Conservation (phyloP, 345 rosid genomes). For the Euphorbia tirucalli region DNA sequence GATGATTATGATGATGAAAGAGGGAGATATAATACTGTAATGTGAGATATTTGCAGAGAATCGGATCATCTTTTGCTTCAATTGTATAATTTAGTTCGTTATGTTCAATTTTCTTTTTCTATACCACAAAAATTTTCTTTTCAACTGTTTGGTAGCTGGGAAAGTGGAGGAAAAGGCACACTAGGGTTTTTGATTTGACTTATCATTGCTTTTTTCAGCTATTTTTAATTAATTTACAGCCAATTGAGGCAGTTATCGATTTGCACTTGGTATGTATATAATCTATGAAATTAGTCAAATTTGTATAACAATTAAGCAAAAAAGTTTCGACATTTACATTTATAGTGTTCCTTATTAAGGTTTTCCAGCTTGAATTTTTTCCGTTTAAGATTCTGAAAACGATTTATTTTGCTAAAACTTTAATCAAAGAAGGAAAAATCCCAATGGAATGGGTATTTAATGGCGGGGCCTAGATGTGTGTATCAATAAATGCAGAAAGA, state of each 20-base stretch:
- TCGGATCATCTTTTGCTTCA: constrained; percentile 34
- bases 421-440: neutral
- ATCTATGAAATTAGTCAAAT: neutral
- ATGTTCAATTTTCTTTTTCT: neutral
- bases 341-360: neutral
- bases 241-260: neutral
- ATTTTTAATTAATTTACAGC: neutral
- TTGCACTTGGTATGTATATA: too few relatives aligned
- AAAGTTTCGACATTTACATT: neutral
- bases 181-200: neutral
- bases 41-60: constrained; percentile 34
- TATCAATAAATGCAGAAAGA: constrained; percentile 17
- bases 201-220: too few relatives aligned
- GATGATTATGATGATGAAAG: constrained; percentile 23
- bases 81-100: constrained; percentile 25
- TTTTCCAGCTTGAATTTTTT: too few relatives aligned
- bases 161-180: neutral
- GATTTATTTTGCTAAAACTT: neutral
- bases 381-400: neutral
- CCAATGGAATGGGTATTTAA: neutral
- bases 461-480: neutral
- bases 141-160: constrained; percentile 16
- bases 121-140: too few relatives aligned
- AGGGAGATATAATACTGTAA: constrained; percentile 31
- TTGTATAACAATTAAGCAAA: neutral